Evolutionary conservation across 805 yeast genomes (phyloP).

Genomic region (Komagataella kurtzmanii): DNA sequence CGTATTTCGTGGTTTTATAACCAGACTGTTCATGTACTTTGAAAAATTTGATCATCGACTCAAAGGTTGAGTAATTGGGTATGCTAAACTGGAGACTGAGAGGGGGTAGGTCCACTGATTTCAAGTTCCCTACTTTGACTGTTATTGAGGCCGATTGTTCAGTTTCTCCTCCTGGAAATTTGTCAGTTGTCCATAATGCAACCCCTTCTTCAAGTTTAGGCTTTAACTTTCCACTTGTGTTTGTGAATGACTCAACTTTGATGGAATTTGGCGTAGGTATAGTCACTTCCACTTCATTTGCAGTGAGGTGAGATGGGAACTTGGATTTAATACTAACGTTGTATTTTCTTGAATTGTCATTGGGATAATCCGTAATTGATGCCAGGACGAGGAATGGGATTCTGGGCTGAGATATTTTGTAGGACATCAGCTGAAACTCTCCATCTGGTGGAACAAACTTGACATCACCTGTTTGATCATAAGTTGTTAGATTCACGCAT

Average conservation of each 20-base stretch:
- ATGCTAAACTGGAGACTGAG: constrained; percentile 55
- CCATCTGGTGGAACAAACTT: constrained; percentile 84
- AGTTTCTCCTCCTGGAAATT: constrained; percentile 46
- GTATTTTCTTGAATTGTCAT: constrained; percentile 30
- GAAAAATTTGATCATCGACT: constrained; percentile 60
- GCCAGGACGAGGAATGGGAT: constrained; percentile 64
- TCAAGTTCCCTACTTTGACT: constrained; percentile 9
- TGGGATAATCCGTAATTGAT: constrained; percentile 29
- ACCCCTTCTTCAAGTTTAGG: constrained; percentile 52
- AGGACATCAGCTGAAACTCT: constrained; percentile 69
- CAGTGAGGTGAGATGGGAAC: constrained; percentile 42
- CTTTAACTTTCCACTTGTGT: constrained; percentile 53
- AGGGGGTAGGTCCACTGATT: constrained; percentile 37
- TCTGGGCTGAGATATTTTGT: constrained; percentile 43
- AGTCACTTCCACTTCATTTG: constrained; percentile 47
- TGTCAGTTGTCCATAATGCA: constrained; percentile 58
- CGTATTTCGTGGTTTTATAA: constrained; percentile 78
- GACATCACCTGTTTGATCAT: constrained; percentile 51
- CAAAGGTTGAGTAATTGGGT: constrained; percentile 66
- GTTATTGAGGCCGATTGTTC: constrained; percentile 38
- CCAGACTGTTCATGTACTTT: constrained; percentile 45
- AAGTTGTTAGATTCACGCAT: constrained; percentile 63
- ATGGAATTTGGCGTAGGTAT: constrained; percentile 61
- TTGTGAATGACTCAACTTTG: constrained; percentile 25
- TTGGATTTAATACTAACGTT: constrained; percentile 49